These are phyloP conservation scores for Teunomyces atbi DNA, from an alignment of 805 yeast genomes.

Conservation along the genomic window DNA sequence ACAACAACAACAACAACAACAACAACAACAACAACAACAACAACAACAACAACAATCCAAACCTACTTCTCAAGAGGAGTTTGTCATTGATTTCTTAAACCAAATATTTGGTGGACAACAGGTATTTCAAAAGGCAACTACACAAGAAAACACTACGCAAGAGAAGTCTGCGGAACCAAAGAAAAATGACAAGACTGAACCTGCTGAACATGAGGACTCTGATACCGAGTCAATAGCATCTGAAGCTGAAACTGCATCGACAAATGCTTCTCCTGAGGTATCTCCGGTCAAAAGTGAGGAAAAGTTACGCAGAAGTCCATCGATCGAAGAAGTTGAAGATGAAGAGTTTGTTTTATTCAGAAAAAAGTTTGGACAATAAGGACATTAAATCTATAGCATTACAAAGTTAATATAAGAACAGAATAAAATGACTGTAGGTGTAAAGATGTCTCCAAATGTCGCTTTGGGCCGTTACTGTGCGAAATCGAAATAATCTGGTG, in stretches of 20 bases:
- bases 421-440: background rate
- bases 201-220: slow-evolving; percentile 7
- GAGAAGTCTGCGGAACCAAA: background rate
- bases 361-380: slow-evolving; percentile 30
- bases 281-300: slow-evolving; percentile 2
- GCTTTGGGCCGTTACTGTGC: background rate
- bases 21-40: too few species aligned
- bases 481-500: background rate
- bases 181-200: background rate
- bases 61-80: background rate
- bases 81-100: slow-evolving; percentile 10
- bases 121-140: background rate
- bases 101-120: slow-evolving; percentile 5
- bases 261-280: background rate
- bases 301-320: slow-evolving; percentile 25
- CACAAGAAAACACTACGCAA: background rate
- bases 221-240: slow-evolving; percentile 19
- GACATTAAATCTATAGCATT: too few species aligned
- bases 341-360: slow-evolving; percentile 38
- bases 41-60: background rate
- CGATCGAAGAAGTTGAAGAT: slow-evolving; percentile 27
- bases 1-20: too few species aligned
- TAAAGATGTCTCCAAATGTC: background rate
- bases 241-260: slow-evolving; percentile 11
- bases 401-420: background rate